Percentiles rank a stretch among this genome's conserved stretches.
Conservation (phyloP, 2,329 filamentous ascomycete genomes). For the Fusarium sp. region DNA sequence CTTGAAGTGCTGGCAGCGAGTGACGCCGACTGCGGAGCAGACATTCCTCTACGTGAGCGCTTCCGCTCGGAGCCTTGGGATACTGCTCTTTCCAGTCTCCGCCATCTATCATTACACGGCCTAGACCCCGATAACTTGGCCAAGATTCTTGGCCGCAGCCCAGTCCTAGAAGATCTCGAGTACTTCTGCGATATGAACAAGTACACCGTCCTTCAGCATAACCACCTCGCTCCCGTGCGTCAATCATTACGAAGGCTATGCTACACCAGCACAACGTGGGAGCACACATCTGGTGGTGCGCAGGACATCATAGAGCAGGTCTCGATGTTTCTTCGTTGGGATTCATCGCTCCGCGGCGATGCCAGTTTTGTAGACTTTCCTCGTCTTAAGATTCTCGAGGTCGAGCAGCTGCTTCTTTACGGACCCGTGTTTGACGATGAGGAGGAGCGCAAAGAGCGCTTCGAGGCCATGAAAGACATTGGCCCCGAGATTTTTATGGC, state of each 20-base stretch:
- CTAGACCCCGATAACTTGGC: slow-evolving; percentile 41
- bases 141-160: slow-evolving; percentile 41
- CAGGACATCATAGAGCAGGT: slow-evolving; percentile 42
- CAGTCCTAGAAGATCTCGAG: slow-evolving; percentile 41
- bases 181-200: slow-evolving; percentile 46
- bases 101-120: slow-evolving; percentile 40
- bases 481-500: slow-evolving; percentile 43
- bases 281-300: slow-evolving; percentile 35
- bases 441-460: slow-evolving; percentile 29
- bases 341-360: slow-evolving; percentile 38
- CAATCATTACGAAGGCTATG: slow-evolving; percentile 38
- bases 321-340: slow-evolving; percentile 40
- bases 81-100: slow-evolving; percentile 38
- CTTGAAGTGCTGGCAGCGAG: slow-evolving; percentile 40
- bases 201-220: slow-evolving; percentile 41
- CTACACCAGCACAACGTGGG: slow-evolving; percentile 42
- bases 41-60: slow-evolving; percentile 41
- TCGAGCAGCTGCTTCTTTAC: slow-evolving; percentile 43
- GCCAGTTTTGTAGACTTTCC: slow-evolving; percentile 42
- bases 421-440: slow-evolving; percentile 41
- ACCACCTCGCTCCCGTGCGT: slow-evolving; percentile 31
- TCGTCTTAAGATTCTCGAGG: slow-evolving; percentile 40
- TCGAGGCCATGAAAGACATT: slow-evolving; percentile 29
- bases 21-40: slow-evolving; percentile 41
- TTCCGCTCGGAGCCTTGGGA: slow-evolving; percentile 42